Conservation (phyloP, 2,329 filamentous ascomycete genomes). For the Bipolaris bicolor region DNA sequence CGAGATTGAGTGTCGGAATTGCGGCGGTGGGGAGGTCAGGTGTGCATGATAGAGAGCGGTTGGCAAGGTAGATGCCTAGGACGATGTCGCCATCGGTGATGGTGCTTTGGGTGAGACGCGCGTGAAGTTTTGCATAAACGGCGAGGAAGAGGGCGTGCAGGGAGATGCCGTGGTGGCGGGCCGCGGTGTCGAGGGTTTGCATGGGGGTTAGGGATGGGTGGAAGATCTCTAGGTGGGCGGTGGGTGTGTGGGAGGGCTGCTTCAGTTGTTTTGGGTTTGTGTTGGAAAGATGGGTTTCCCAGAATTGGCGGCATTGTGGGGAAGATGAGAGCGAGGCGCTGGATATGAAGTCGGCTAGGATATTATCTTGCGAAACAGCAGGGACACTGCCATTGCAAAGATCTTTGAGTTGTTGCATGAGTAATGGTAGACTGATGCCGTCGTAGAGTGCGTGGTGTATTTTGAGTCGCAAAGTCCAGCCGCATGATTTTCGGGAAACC, state of each 20-base stretch:
- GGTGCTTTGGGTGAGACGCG: conserved; percentile 29
- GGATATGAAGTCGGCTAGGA: conserved; percentile 54
- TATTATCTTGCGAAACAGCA: conserved; percentile 24
- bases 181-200: conserved; percentile 49
- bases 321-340: conserved; percentile 3
- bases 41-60: conserved; percentile 63
- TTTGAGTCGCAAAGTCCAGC: conserved; percentile 52
- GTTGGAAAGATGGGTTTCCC: conserved; percentile 55
- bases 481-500: conserved; percentile 36
- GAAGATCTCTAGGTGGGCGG: conserved; percentile 53
- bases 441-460: conserved; percentile 93
- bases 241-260: conserved; percentile 37
- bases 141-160: conserved; percentile 80
- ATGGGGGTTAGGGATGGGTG: conserved; percentile 56
- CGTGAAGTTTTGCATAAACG: conserved; percentile 64
- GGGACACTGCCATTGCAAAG: conserved; percentile 46
- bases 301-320: conserved; percentile 54
- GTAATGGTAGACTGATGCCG: conserved; percentile 72
- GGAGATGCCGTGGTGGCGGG: conserved; percentile 63
- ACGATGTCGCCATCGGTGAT: conserved; percentile 57
- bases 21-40: conserved; percentile 58
- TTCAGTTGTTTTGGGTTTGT: conserved; percentile 11
- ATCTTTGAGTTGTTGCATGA: conserved; percentile 62
- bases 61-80: conserved; percentile 84
- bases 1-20: conserved; percentile 78